Evolutionary conservation across 75 land plant genomes (phyloP), one percentile per base, ranked within the genome.

Genomic region (Selaginella tamariscina): DNA sequence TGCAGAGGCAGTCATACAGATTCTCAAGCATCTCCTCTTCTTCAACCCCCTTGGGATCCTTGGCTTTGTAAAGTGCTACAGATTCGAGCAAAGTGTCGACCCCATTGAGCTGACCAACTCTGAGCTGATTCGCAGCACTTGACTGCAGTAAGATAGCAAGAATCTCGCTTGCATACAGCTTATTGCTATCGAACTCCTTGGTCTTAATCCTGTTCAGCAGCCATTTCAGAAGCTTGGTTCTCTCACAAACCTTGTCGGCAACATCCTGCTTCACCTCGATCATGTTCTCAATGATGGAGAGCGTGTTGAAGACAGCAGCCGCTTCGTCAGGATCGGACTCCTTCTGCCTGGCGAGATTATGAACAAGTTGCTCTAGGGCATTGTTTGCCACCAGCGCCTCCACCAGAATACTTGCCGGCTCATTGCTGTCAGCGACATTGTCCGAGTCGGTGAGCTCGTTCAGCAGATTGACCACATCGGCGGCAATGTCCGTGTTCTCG

Each of bases 21-120:
- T 95, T 95, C 82, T 95, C 99, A 32, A 95, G 67, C 96, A 95
- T 82, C 72, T 95, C 99, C 77, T 88, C 99, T 75, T 95, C 99
- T 27, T 95, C 99, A 1, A 79, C 39, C 1, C 73, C 87, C 82
- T 84, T 85, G 0, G 99, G 99, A 63, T 95, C 99, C 82, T 80
- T 71, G 0, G 92, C 85, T 73, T 90, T 95, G 70, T 95, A 95
- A 73, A 85, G 75, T 0, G 99, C 96, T 28, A 95, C 99, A 9
- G 96, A 85, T 75, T 90, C 91, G 2, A 95, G 67, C 54, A 95
- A 72, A 1, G 78, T 84, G 69, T 95, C 99, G 31, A 95, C 99
- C 0, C 99, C 99, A 72, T 95, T 95, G 81, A 90, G 86, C 78
- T 82, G 85, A 27, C 99, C 99, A 13, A 90, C 56, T 31, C 91